phyloP scores from a whole-genome alignment of 805 yeast genomes.

The Candida nanaspora region DNA sequence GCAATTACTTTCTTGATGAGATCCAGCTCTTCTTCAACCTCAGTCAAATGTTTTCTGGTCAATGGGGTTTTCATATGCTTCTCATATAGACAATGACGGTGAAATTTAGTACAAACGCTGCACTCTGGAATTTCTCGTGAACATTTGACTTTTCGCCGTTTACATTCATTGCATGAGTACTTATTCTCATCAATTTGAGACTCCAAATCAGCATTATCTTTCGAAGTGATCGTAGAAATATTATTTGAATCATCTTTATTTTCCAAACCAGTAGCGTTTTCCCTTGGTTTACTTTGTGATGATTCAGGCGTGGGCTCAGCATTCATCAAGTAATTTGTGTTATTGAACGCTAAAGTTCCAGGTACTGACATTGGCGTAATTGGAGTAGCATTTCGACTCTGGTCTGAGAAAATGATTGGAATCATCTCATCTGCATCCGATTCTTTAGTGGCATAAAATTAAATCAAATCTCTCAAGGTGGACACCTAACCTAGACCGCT shows the following conservation, averaged over 20 bases:
- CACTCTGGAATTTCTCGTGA: slow-evolving; percentile 11
- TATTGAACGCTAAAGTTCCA: too few species aligned
- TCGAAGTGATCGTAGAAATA: neutral
- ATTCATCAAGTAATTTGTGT: too few species aligned
- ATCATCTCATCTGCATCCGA: too few species aligned
- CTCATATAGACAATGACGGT: slow-evolving; percentile 10
- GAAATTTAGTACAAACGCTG: slow-evolving; percentile 6
- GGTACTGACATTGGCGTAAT: too few species aligned
- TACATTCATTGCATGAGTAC: slow-evolving; percentile 11
- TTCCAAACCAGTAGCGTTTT: too few species aligned
- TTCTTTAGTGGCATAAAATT: too few species aligned
- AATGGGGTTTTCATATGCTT: slow-evolving; percentile 8
- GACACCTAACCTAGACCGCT: too few species aligned
- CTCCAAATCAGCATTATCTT: neutral
- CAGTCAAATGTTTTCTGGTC: slow-evolving; percentile 10
- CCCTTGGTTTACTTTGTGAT: too few species aligned
- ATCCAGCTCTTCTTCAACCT: slow-evolving; percentile 9
- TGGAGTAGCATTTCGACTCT: too few species aligned
- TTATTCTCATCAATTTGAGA: neutral
- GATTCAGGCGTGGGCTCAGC: too few species aligned
- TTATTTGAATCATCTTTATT: neutral
- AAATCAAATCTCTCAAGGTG: too few species aligned
- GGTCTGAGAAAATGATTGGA: too few species aligned
- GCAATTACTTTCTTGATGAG: slow-evolving; percentile 4
- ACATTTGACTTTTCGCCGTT: slow-evolving; percentile 8